A percentile compares a stretch with the other conserved stretches of the same genome.
Conservation (phyloP, 257 asterid species). For the Perilla frutescens region DNA sequence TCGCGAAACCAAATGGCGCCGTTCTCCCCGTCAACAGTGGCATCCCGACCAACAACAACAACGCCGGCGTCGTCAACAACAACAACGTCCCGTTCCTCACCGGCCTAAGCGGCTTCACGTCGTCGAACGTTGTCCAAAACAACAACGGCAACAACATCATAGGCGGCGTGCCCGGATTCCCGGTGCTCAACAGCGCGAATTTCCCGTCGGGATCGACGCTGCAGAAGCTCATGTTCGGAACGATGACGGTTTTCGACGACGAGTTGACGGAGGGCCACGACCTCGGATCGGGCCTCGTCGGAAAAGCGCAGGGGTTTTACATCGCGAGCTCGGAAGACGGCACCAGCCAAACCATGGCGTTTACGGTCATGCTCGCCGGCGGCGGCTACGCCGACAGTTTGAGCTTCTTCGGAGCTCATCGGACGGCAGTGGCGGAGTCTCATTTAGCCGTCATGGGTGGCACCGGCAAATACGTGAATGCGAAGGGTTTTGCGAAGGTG, state of each 20-base stretch:
- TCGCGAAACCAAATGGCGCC: conserved; percentile 87
- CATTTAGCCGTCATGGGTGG: conserved; percentile 92
- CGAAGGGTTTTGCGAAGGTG: conserved; percentile 69
- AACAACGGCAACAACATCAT: conserved; percentile 58
- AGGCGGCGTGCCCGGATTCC: conserved; percentile 73
- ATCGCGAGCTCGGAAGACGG: conserved; percentile 80
- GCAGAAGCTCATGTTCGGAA: conserved; percentile 91
- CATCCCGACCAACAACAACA: conserved; percentile 63
- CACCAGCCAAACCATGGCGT: conserved; percentile 80
- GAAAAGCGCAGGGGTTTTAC: conserved; percentile 62
- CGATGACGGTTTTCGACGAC: conserved; percentile 79
- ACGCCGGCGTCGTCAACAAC: conserved; percentile 74
- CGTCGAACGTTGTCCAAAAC: conserved; percentile 59
- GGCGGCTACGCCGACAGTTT: conserved; percentile 77
- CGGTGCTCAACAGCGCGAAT: conserved; percentile 65
- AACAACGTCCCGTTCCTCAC: conserved; percentile 89
- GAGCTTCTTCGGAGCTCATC: conserved; percentile 75
- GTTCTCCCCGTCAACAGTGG: conserved; percentile 72
- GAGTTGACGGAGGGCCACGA: conserved; percentile 74
- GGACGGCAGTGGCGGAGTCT: conserved; percentile 69
- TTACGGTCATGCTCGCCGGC: conserved; percentile 70
- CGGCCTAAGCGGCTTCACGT: conserved; percentile 68
- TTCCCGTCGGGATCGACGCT: conserved; percentile 67
- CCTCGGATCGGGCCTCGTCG: conserved; percentile 41
- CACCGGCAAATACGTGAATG: conserved; percentile 81